phyloP scores from a whole-genome alignment of 2,329 filamentous ascomycete species.

The Verticillium isaacii region DNA sequence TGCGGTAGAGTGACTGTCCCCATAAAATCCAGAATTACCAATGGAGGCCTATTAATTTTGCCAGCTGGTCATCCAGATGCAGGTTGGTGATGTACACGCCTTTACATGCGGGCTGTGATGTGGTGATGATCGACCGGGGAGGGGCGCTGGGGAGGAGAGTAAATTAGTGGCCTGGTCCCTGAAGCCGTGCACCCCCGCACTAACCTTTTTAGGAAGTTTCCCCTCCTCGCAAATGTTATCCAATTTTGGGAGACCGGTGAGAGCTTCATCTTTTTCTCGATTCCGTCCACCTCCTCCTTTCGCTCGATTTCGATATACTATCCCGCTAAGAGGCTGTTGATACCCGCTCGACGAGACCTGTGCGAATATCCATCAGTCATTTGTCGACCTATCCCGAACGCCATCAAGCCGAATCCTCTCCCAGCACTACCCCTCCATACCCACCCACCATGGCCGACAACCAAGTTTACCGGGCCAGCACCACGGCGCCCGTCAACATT shows the following conservation, averaged over 20 bases:
- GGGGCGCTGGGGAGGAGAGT: not conserved
- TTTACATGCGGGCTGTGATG: no score
- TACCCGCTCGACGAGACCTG: not conserved
- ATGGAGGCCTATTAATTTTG: no score
- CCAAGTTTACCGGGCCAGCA: conserved; percentile 82
- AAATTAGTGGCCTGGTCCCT: not conserved
- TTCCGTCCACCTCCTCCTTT: not conserved
- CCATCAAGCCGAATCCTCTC: not conserved
- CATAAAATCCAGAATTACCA: no score
- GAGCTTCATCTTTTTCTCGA: not conserved
- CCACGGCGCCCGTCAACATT: conserved; percentile 96
- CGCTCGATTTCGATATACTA: not conserved
- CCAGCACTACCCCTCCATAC: not conserved
- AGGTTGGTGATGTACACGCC: no score
- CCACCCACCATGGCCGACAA: conserved; percentile 36
- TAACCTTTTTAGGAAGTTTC: not conserved
- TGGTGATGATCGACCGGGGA: no score
- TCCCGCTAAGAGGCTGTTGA: not conserved
- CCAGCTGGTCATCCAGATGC: no score
- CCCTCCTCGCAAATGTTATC: not conserved
- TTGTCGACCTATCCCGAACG: not conserved
- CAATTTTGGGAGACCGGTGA: not conserved
- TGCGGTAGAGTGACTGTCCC: no score
- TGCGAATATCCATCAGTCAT: not conserved
- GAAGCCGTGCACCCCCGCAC: not conserved